A percentile compares a stretch with the other conserved stretches of the same genome.
Conservation (phyloP, 345 rosid genomes). For the Microcos paniculata region DNA sequence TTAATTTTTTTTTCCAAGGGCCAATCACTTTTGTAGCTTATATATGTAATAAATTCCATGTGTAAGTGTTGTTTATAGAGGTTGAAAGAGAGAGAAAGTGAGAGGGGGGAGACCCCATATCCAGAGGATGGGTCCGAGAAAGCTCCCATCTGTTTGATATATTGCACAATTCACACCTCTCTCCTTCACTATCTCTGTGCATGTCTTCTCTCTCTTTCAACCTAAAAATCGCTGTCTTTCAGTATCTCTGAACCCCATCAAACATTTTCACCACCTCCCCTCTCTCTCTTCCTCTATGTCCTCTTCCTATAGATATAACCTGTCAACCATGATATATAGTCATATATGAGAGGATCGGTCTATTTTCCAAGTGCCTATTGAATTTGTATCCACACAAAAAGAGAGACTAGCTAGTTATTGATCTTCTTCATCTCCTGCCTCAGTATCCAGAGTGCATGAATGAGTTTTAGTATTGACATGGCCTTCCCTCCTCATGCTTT, state of each 20-base stretch:
- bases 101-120: slow-evolving; percentile 19
- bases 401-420: no score
- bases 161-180: slow-evolving; percentile 29
- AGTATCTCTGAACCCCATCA: slow-evolving; percentile 35
- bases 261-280: neutral
- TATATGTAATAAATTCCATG: slow-evolving; percentile 21
- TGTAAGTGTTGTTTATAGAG: neutral
- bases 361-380: neutral
- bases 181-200: slow-evolving; percentile 20
- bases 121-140: slow-evolving; percentile 46
- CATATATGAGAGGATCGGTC: slow-evolving; percentile 24
- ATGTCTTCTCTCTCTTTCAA: slow-evolving; percentile 20
- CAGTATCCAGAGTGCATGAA: slow-evolving; percentile 15
- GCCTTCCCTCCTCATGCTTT: slow-evolving; percentile 73
- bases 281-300: no score
- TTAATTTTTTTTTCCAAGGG: no score
- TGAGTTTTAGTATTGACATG: slow-evolving; percentile 31
- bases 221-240: slow-evolving; percentile 38
- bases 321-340: slow-evolving; percentile 31
- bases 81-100: slow-evolving; percentile 16
- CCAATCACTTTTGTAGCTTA: no score
- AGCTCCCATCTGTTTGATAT: slow-evolving; percentile 31
- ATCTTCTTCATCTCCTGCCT: no score
- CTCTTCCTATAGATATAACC: slow-evolving; percentile 31
- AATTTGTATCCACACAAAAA: neutral